These are phyloP conservation scores for Cyberlindnera euphorbiiphila DNA, from an alignment of 805 yeast genomes.

Conservation along the genomic window DNA sequence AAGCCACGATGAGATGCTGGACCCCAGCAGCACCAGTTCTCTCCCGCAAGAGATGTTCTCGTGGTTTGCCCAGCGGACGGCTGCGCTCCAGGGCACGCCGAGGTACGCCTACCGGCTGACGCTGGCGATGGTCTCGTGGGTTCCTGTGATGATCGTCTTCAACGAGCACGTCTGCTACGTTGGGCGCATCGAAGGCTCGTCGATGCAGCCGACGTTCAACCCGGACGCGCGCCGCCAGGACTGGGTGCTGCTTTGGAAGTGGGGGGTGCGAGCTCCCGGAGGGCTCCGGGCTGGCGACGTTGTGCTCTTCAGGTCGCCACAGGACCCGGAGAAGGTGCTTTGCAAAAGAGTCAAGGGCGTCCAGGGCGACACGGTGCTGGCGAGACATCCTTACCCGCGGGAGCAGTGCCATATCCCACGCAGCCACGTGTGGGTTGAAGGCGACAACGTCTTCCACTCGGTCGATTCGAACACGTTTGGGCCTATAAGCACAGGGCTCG, in stretches of 20 bases:
- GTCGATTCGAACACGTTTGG: conserved; percentile 87
- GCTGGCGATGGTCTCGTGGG: conserved; percentile 55
- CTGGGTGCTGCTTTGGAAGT: conserved; percentile 69
- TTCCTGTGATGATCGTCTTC: conserved; percentile 70
- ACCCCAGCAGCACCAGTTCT: no score
- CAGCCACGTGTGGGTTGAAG: conserved; percentile 91
- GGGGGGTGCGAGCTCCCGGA: conserved; percentile 44
- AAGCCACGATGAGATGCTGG: no score
- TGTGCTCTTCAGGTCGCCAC: conserved; percentile 72
- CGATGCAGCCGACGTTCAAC: conserved; percentile 89
- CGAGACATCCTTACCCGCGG: conserved; percentile 67
- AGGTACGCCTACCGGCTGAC: conserved; percentile 30
- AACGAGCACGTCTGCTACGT: conserved; percentile 70
- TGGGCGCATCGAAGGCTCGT: conserved; percentile 70
- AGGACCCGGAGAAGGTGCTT: conserved; percentile 69
- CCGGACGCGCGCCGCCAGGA: conserved; percentile 53
- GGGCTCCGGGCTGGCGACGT: conserved; percentile 63
- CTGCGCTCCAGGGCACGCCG: conserved; percentile 13
- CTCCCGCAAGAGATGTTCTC: conserved; percentile 2
- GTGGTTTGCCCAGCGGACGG: conserved; percentile 10
- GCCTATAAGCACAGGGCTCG: conserved; percentile 77
- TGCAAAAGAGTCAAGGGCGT: conserved; percentile 77
- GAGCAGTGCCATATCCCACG: conserved; percentile 60
- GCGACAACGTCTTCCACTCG: conserved; percentile 74
- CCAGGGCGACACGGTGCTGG: conserved; percentile 63